Conservation (phyloP, 163 green algal species). For the Chlamydomonas reinhardtii region DNA sequence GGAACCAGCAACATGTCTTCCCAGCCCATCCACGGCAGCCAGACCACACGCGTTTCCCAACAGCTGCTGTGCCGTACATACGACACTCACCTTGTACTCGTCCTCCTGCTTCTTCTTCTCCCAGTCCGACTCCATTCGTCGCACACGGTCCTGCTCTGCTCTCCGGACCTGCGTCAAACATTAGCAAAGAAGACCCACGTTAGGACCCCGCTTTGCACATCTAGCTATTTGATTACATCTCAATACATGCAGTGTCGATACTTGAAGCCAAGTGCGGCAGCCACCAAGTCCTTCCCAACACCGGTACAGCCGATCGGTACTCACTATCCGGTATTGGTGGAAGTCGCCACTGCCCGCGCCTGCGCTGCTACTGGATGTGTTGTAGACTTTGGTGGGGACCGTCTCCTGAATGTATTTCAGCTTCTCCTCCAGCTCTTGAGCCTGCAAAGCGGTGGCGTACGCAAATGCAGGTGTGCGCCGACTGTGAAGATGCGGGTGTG, state of each 20-base stretch:
- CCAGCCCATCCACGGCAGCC: no score
- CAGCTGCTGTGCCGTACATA: not conserved
- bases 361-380: slow-evolving; percentile 83
- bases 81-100: slow-evolving; percentile 42
- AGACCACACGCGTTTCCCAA: no score
- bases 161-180: slow-evolving; percentile 62
- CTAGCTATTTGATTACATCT: no score
- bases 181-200: no score
- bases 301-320: no score
- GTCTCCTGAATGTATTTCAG: slow-evolving; percentile 89
- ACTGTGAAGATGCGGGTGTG: no score
- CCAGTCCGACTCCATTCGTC: slow-evolving; percentile 73
- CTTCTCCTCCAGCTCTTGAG: slow-evolving; percentile 87
- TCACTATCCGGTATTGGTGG: slow-evolving; percentile 84
- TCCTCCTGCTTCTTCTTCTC: slow-evolving; percentile 60
- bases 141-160: slow-evolving; percentile 78
- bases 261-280: no score
- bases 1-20: no score
- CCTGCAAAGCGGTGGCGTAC: slow-evolving; percentile 57
- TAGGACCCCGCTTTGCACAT: no score
- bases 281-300: no score
- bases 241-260: no score
- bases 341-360: slow-evolving; percentile 89
- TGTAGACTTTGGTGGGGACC: slow-evolving; percentile 83
- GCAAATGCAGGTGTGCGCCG: no score